Evolutionary conservation across 768 basidiomycete genomes (phyloP).

Genomic region (Hemileccinum rubropunctum): DNA sequence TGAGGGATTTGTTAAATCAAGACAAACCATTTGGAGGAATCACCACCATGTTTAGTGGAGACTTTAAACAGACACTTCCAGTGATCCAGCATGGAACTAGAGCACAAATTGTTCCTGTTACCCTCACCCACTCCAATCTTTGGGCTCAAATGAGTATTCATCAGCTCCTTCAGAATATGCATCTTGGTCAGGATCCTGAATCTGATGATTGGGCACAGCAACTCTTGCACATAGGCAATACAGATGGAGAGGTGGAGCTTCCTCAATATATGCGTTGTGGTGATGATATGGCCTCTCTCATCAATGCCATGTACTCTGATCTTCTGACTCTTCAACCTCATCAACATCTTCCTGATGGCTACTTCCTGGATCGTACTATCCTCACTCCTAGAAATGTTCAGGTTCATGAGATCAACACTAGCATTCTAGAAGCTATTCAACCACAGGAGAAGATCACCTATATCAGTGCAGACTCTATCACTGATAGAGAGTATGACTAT

Average conservation of each 20-base stretch:
- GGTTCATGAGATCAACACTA: conserved; percentile 33
- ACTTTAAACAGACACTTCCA: conserved; percentile 48
- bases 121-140: not conserved
- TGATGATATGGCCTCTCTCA: conserved; percentile 18
- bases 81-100: conserved; percentile 38
- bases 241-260: conserved; percentile 21
- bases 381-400: conserved; percentile 28
- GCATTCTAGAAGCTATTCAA: conserved; percentile 14
- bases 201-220: conserved; percentile 30
- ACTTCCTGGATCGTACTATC: conserved; percentile 30
- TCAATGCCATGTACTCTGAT: conserved; percentile 28
- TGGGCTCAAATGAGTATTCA: conserved; percentile 16
- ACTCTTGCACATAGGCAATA: conserved; percentile 15
- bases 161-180: conserved; percentile 41
- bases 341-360: conserved; percentile 18
- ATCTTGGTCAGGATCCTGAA: conserved; percentile 29
- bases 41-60: conserved; percentile 46
- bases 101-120: conserved; percentile 8
- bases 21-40: conserved; percentile 42
- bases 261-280: conserved; percentile 27
- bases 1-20: conserved; percentile 32
- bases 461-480: conserved; percentile 27
- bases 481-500: conserved; percentile 21
- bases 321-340: conserved; percentile 5
- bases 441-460: not conserved